A percentile compares a stretch with the other conserved stretches of the same genome.
These are phyloP conservation scores for Lactifluus piperatus DNA, from an alignment of 768 basidiomycete genomes.

Conservation along the genomic window DNA sequence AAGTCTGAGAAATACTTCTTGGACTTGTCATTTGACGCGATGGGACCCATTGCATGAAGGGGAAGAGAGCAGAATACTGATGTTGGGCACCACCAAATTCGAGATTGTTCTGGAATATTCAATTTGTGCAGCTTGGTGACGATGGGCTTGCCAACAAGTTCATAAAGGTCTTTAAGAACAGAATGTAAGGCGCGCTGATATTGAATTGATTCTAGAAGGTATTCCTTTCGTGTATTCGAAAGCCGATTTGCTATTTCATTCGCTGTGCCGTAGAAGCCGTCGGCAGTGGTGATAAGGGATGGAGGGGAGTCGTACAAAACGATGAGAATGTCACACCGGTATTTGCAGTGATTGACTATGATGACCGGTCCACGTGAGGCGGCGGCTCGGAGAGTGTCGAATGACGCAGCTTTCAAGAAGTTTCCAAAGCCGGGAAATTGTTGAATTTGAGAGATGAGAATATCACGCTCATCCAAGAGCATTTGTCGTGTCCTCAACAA, in stretches of 20 bases:
- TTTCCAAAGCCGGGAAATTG: background rate
- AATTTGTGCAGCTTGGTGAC: background rate
- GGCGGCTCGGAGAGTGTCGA: background rate
- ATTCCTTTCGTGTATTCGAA: no score
- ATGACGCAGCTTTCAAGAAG: background rate
- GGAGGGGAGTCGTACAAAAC: no score
- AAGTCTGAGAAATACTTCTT: slow-evolving; percentile 1
- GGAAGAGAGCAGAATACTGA: no score
- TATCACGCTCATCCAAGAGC: background rate
- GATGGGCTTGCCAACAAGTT: background rate
- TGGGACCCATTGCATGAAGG: background rate
- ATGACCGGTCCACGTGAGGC: no score
- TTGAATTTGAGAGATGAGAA: background rate
- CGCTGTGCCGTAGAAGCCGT: no score
- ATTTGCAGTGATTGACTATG: no score
- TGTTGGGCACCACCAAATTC: no score
- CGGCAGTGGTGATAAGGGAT: background rate
- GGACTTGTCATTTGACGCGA: background rate
- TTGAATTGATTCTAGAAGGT: background rate
- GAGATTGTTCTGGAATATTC: no score
- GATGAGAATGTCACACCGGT: no score
- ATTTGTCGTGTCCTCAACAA: background rate
- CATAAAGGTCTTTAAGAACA: background rate
- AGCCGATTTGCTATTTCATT: no score
- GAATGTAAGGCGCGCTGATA: background rate